Evolutionary conservation across 2,329 filamentous ascomycete species (phyloP), one percentile per base, ranked within the genome.

Genomic region (Penicillium fuscoglaucum): DNA sequence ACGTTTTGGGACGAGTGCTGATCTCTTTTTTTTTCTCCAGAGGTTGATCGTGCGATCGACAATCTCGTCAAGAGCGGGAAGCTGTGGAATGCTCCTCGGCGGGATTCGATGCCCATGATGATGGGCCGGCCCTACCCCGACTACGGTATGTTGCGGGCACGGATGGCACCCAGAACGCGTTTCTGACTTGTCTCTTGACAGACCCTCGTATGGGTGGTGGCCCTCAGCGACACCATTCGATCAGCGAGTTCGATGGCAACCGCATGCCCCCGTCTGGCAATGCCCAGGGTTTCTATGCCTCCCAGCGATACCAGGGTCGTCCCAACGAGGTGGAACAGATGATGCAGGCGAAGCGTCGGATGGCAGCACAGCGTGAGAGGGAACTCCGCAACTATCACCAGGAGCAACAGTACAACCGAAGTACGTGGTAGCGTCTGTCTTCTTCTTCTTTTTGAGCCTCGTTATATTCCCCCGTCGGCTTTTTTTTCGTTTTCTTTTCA

Each of bases 341-440:
- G 87, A 91, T 96, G 84, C 95, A 98, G 87, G 93, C 92, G 72
- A 98, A 98, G 86, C 91, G 95, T 82, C 90, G 93, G 83, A 96
- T 98, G 91, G 95, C 95, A 73, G 95, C 95, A 77, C 95, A 98
- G 82, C 91, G 95, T 80, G 95, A 99, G 84, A 90, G 93, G 80
- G 95, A 99, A 83, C 88, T 99, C 79, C 91, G 95, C 80, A 99
- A 98, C 81, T 96, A 98, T 82, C 95, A 99, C 82, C 96, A 97
- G 82, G 95, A 99, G 86, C 95, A 99, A 86, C 95, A 99, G 87
- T 98, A 96, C 82, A 96, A 98, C 84, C 89, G 93, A 91, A 97
- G 95, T 98, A 81, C 70, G 78, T 78, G 74, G 79, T 77, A 76
- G 74, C 70, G 66, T 72, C 68, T 64, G 68, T 68, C 65, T 68